Evolutionary conservation across 2,329 filamentous ascomycete genomes (phyloP).

Genomic region (Sphaerostilbella broomeana): DNA sequence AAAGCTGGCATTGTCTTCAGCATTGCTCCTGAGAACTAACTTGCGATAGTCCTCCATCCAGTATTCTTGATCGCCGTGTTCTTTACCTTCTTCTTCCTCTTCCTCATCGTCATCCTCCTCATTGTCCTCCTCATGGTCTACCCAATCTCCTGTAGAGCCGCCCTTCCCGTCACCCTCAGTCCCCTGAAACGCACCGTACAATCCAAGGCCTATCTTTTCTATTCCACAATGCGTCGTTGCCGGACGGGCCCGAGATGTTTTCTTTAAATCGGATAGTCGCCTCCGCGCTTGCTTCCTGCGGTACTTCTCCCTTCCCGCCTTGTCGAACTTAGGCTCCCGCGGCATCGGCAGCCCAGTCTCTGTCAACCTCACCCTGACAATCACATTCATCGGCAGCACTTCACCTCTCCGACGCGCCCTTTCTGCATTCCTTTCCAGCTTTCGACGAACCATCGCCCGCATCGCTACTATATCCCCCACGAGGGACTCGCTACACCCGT

Average conservation of each 20-base stretch:
- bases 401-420: background rate
- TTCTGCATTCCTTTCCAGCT: background rate
- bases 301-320: background rate
- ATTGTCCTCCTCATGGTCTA: background rate
- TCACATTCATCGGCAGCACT: background rate
- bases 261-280: too few relatives aligned
- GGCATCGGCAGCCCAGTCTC: slow-evolving; percentile 6
- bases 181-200: too few relatives aligned
- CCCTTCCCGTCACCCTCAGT: background rate
- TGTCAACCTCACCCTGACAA: background rate
- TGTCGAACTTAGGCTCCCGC: slow-evolving; percentile 1
- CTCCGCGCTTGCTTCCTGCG: background rate
- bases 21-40: background rate
- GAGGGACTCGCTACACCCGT: background rate
- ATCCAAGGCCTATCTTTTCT: too few relatives aligned
- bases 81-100: background rate
- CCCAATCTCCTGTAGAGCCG: background rate
- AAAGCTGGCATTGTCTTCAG: background rate
- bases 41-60: background rate
- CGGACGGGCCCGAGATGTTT: too few relatives aligned
- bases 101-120: background rate
- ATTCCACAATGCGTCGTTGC: too few relatives aligned
- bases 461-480: slow-evolving; percentile 4
- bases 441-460: background rate
- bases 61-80: background rate